Evolutionary conservation across 2,329 filamentous ascomycete genomes (phyloP), one percentile per base, ranked within the genome.

Genomic region (Fusarium sp.): DNA sequence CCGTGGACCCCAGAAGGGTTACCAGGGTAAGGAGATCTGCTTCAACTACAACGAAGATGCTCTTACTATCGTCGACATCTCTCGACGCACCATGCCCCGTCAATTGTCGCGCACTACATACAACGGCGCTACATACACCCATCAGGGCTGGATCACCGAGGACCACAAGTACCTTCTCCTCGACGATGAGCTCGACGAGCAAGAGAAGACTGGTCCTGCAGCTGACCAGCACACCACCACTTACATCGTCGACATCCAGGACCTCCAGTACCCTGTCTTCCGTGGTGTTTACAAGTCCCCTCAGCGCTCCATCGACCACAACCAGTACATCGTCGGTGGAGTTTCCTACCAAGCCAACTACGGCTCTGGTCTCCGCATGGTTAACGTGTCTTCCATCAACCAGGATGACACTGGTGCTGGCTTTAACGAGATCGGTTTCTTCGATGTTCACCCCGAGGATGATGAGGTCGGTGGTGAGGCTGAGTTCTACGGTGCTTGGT

Each of bases 71-170:
- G 59, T 62, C 20, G 59, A 62, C 1, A 62, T 62, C 22, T 61
- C 59, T 14, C 59, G 57, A 14, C 59, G 59, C 2, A 46, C 30
- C 14, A 62, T 62, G 37, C 59, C 59, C 0, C 59, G 59, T n/a
- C 59, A 62, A 10, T 7, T 62, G 7, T 62, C 59, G 4, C 59
- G 59, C 25, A 62, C 57, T 4, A 62, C 57, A 11, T 62, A 62
- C 13, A 62, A 62, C 14, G 59, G 59, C 3, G 59, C 59, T 0
- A 62, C 59, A 0, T 62, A 62, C 10, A 71, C 61, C 1, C 87
- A 89, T 71, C 87, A 89, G 73, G 87, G 86, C 45, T 85, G 83
- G 79, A 76, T 87, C 12, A 79, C 85, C 34, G 81, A 86, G 74
- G 74, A 77, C 16, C 61, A 75, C 79, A 58, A 82, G 44, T 83